These are phyloP conservation scores for Cornus suecica DNA, from an alignment of 148 eudicot genomes.

Conservation along the genomic window DNA sequence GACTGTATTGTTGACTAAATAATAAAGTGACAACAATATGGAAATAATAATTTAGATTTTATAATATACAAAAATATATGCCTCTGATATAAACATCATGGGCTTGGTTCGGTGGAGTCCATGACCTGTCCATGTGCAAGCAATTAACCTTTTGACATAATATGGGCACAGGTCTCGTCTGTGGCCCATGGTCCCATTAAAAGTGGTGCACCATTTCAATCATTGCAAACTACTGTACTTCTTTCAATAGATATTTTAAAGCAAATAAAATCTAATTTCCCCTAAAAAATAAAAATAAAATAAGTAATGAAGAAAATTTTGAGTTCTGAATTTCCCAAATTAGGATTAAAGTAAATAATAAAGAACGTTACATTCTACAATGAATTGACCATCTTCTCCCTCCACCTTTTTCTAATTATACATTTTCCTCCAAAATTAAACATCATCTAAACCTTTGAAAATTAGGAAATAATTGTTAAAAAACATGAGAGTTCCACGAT, in stretches of 20 bases:
- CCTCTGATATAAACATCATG: neutral
- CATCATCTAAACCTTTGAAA: constrained; percentile 8
- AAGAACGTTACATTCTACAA: constrained; percentile 26
- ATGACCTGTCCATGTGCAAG: constrained; percentile 27
- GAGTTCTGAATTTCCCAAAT: constrained; percentile 6
- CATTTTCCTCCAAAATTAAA: neutral
- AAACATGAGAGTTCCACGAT: constrained; percentile 4
- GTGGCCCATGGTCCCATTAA: neutral
- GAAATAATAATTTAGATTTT: neutral
- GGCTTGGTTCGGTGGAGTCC: constrained; percentile 7
- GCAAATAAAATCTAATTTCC: constrained; percentile 6
- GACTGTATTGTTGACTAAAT: too few relatives aligned
- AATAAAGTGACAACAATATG: neutral
- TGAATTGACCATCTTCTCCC: constrained; percentile 27
- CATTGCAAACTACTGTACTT: constrained; percentile 12
- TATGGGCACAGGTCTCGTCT: constrained; percentile 8
- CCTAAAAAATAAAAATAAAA: neutral
- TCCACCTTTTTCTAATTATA: constrained; percentile 8
- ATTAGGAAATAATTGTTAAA: constrained; percentile 15
- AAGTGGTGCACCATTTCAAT: constrained; percentile 14
- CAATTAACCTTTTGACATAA: constrained; percentile 13
- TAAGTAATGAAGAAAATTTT: neutral
- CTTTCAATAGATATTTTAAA: constrained; percentile 2
- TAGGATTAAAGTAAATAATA: neutral
- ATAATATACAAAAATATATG: neutral